Base-by-base conservation (phyloP, 2,329 filamentous ascomycete species). In the Claviceps sp. region DNA sequence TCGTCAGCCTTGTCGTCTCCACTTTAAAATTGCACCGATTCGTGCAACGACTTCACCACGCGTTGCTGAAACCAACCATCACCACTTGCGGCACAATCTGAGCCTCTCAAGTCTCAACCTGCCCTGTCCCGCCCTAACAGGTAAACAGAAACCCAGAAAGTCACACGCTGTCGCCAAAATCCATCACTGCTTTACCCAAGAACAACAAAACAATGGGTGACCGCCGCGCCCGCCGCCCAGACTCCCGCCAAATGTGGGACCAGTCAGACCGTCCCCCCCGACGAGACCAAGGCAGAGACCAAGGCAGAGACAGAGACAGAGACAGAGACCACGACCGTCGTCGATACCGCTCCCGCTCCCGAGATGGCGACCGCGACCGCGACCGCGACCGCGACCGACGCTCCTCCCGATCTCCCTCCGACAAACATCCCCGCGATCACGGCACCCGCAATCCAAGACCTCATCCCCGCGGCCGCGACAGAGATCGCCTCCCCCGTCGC, bases 161-260 rank as follows among this genome's bases (percentile, higher is more conserved):
- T 41, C 13, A 41, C 16, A 14, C 40, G 4, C 8, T 19, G 10
- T 22, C 40, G 16, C n/a, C n/a, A 17, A 41, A 41, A 17, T 1
- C 1, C 4, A 30, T 30, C 10, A 11, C 17, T 44, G 13, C 7
- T 44, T 44, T 5, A 42, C 8, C 17, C 41, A 49, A n/a, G 16
- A 30, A 30, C n/a, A 19, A 7, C 14, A 38, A 5, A 11, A 60
- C 0, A 17, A 70, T 70, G 64, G 60, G 57, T 48, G 68, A 70
- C 55, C 62, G 66, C 48, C 62, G 66, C 47, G 55, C 57, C 26
- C 62, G 65, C 50, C 64, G 68, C 46, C 63, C 64, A 24, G 80
- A 84, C 58, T 80, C 75, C 64, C 75, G 75, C 49, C 72, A 77
- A 50, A 80, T 80, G 74, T 80, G 79, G 77, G 81, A 85, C 56